Base-by-base conservation (phyloP, 768 basidiomycete genomes). In the Trametopsis cervina region DNA sequence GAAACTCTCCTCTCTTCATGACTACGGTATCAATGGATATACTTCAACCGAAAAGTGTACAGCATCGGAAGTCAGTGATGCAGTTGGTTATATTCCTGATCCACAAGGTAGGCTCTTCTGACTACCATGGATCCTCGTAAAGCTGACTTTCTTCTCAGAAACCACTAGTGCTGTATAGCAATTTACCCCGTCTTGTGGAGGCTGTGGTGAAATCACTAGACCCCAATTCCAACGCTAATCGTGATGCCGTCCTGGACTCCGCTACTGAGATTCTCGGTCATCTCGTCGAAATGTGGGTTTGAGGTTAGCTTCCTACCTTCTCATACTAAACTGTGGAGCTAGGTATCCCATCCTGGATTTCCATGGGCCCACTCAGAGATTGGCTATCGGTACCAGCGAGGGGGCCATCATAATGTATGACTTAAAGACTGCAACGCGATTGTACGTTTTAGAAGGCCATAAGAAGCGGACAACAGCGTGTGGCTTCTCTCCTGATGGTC, bases 321-420 rank as follows among this genome's bases (percentile, higher is more conserved):
- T 13, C 40, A 11, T 44, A 12, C 20, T 37, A 25, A 15, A 26
- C 4, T 15, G 4, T 35, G 13, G 13, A 26, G 3, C 22, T 56
- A 94, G 92, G 2, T 97, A 87, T 60, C 94, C 95, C 0, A 84
- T 84, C 0, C 81, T 97, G n/a, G 94, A 93, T 65, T 97, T 99
- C 62, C 88, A 97, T 57, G 83, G 81, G 69, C 69, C 75, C 2
- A 83, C 79, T 1, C 96, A 99, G 61, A 82, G 89, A 12, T 78
- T 98, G 3, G 90, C 88, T 0, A 92, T 97, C 0, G 96, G 96
- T 0, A 95, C 94, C 0, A 81, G 79, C 47, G 96, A 99, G 67
- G 96, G 95, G 0, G 92, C 93, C 0, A 82, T 93, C 44, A 76
- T 91, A 49, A 92, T 96, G 84, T 98, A 96, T 60, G 96, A 98